Conservation (phyloP, 2,329 filamentous ascomycete species). For the Calonectria multiphialidica region DNA sequence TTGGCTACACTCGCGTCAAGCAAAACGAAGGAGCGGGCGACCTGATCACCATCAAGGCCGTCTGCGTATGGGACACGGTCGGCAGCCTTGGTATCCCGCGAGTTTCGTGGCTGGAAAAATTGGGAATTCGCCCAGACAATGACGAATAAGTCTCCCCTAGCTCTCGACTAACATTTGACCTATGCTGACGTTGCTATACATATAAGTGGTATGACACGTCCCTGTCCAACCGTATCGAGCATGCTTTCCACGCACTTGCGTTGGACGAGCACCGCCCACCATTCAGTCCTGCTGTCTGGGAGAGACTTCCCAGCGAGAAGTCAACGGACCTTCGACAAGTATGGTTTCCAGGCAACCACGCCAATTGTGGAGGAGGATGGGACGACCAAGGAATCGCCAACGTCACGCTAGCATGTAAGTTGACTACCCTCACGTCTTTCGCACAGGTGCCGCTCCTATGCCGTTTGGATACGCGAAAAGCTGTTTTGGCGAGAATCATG, state of each 20-base stretch:
- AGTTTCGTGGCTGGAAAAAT: slow-evolving; percentile 57
- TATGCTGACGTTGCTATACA: slow-evolving; percentile 50
- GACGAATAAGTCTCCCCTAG: slow-evolving; percentile 56
- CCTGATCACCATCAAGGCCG: slow-evolving; percentile 58
- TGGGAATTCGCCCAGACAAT: slow-evolving; percentile 60
- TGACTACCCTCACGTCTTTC: background rate
- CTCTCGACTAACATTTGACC: background rate
- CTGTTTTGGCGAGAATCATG: background rate
- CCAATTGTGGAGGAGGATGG: slow-evolving; percentile 79
- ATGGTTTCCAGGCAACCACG: slow-evolving; percentile 80
- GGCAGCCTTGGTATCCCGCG: slow-evolving; percentile 60
- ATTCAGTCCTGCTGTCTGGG: slow-evolving; percentile 69
- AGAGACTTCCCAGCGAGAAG: slow-evolving; percentile 53
- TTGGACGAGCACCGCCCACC: slow-evolving; percentile 67
- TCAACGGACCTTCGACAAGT: slow-evolving; percentile 62
- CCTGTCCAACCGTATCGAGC: slow-evolving; percentile 64
- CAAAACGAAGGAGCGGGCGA: slow-evolving; percentile 53
- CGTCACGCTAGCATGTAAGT: slow-evolving; percentile 54
- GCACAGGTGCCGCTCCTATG: background rate
- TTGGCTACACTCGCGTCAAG: slow-evolving; percentile 57
- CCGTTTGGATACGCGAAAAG: too few species aligned
- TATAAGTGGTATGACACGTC: slow-evolving; percentile 67
- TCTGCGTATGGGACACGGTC: slow-evolving; percentile 62
- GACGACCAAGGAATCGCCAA: slow-evolving; percentile 60
- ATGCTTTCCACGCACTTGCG: slow-evolving; percentile 71